Conservation (phyloP, 352 stramenopile species). For the Phytophthora tentaculata region DNA sequence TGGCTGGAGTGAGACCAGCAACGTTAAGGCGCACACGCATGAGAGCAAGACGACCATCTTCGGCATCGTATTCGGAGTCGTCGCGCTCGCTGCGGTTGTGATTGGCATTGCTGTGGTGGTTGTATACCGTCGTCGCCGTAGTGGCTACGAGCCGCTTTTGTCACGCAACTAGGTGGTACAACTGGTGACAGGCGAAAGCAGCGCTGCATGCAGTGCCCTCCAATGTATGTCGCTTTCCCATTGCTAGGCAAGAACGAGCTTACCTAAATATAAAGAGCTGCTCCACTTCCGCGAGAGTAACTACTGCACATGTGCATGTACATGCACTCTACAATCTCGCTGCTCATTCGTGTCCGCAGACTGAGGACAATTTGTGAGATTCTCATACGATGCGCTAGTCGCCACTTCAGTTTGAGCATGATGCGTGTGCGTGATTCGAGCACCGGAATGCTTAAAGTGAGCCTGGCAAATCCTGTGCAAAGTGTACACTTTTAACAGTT, state of each 20-base stretch:
- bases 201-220: background rate
- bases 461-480: too few relatives aligned
- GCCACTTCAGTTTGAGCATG: too few relatives aligned
- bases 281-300: too few relatives aligned
- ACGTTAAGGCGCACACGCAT: conserved; percentile 19
- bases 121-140: conserved; percentile 30
- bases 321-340: too few relatives aligned
- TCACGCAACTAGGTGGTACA: conserved; percentile 24
- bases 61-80: conserved; percentile 25
- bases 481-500: background rate
- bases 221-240: too few relatives aligned
- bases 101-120: conserved; percentile 30
- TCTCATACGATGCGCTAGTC: too few relatives aligned
- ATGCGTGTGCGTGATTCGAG: too few relatives aligned
- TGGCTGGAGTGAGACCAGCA: conserved; percentile 25
- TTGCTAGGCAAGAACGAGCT: too few relatives aligned
- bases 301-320: too few relatives aligned
- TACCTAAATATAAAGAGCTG: too few relatives aligned
- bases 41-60: conserved; percentile 28
- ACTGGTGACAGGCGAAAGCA: background rate
- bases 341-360: too few relatives aligned
- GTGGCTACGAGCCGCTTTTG: conserved; percentile 31
- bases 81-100: conserved; percentile 24
- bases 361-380: too few relatives aligned
- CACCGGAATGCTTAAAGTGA: conserved; percentile 13